phyloP scores from a whole-genome alignment of 2,329 filamentous ascomycete genomes.

The Rhynchosporium secalis region DNA sequence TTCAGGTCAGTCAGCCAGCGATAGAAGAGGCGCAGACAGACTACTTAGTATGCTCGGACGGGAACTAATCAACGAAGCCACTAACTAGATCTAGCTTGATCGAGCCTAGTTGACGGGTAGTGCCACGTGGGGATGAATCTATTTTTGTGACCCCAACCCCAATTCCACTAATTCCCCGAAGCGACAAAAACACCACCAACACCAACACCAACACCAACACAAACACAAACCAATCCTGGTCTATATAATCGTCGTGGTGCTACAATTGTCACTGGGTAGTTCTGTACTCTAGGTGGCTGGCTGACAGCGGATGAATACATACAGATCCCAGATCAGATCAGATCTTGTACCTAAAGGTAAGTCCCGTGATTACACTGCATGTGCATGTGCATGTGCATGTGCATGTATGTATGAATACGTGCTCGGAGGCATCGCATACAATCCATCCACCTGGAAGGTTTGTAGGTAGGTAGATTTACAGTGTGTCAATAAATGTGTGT shows the following conservation, averaged over 20 bases:
- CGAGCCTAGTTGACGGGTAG: not conserved
- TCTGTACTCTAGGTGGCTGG: not conserved
- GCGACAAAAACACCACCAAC: not conserved
- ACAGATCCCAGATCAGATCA: not conserved
- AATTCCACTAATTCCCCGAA: not conserved
- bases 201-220: slow-evolving; percentile 1
- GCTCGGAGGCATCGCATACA: no score
- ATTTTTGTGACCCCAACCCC: slow-evolving; percentile 9
- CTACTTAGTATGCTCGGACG: not conserved
- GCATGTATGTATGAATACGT: no score
- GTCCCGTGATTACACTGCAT: slow-evolving; percentile 4
- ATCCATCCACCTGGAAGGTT: no score
- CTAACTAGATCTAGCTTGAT: not conserved
- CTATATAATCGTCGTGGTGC: not conserved
- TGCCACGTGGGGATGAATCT: not conserved
- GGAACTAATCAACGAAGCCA: not conserved
- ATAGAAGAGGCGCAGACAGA: slow-evolving; percentile 14
- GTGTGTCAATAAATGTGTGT: not conserved
- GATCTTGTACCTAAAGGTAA: slow-evolving; percentile 8
- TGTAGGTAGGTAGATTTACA: no score
- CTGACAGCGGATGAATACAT: not conserved
- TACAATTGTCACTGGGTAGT: not conserved
- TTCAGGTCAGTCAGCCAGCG: not conserved
- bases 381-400: not conserved
- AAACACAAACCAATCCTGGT: not conserved